Base-by-base conservation (phyloP, 345 rosid species). In the Lepidium didymum region DNA sequence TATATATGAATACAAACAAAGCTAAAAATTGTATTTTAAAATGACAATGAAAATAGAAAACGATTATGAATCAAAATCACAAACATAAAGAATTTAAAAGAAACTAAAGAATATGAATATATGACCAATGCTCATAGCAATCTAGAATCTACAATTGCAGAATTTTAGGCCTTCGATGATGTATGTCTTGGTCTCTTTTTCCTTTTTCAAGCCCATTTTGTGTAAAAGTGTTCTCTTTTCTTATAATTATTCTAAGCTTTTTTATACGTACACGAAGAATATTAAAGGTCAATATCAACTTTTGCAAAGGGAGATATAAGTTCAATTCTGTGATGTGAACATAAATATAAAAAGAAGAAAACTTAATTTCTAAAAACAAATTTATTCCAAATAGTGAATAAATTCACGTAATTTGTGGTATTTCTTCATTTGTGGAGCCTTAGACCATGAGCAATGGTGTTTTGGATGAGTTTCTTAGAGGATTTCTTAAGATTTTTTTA, bases 111-210 rank as follows among this genome's bases (percentile, higher is more conserved):
- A 66, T 59, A 50, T 56, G 46, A 33, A 50, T 49, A 65, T 40
- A 50, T 21, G 47, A 50, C 19, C 31, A 9, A 58, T 40, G 77
- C 38, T 50, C 9, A 11, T 37, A 59, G 55, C 67, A 51, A 73
- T 74, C 67, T 50, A 31, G 61, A 73, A 73, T 73, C 67, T 58
- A 66, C 38, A 47, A 34, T 8, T 66, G 72, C 55, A 49, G 72
- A 51, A 73, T 66, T 73, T 42, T 73, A 58, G 77, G 77, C 72
- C 72, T 73, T 59, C 68, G 13, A 49, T 66, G 66, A 42, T 42
- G 70, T 56, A 45, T 64, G 58, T 72, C 64, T 47, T 56, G 5
- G 51, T 64, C 62, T n/a, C 61, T 58, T 64, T 50, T 57, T 66
- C 18, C 62, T 42, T 67, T 73, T 74, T 52, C 41, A 66, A 49